Conservation (phyloP, 495 filamentous ascomycete species). For the Talaromyces adpressus region DNA sequence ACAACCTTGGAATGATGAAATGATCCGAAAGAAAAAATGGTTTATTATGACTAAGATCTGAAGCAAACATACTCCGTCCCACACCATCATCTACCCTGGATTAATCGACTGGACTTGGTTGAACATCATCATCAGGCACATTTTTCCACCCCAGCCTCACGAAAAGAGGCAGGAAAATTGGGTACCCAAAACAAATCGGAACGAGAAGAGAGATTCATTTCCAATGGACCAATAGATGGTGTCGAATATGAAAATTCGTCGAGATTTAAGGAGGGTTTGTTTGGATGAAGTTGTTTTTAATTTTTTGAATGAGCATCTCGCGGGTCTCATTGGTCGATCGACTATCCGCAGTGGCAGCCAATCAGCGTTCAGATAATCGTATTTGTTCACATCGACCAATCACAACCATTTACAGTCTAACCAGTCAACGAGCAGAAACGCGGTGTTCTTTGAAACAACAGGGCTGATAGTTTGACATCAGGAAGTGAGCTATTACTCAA, state of each 20-base stretch:
- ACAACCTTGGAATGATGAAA: neutral
- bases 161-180: neutral
- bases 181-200: neutral
- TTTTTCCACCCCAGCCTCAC: neutral
- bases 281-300: neutral
- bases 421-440: neutral
- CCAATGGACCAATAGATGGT: neutral
- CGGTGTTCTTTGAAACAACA: neutral
- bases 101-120: neutral
- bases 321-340: neutral
- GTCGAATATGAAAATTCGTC: neutral
- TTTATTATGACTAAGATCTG: neutral
- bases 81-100: neutral
- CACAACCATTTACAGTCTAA: neutral
- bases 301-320: neutral
- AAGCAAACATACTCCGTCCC: neutral
- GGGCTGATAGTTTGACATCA: neutral
- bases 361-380: neutral
- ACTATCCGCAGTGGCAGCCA: neutral
- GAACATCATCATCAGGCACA: conserved; percentile 1
- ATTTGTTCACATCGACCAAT: conserved; percentile 1
- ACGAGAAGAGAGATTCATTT: neutral
- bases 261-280: neutral
- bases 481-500: neutral
- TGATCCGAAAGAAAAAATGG: neutral